Percentiles rank a stretch among this genome's conserved stretches.
Evolutionary conservation across 2,329 filamentous ascomycete genomes (phyloP).

Genomic region (Triangularia setosa): DNA sequence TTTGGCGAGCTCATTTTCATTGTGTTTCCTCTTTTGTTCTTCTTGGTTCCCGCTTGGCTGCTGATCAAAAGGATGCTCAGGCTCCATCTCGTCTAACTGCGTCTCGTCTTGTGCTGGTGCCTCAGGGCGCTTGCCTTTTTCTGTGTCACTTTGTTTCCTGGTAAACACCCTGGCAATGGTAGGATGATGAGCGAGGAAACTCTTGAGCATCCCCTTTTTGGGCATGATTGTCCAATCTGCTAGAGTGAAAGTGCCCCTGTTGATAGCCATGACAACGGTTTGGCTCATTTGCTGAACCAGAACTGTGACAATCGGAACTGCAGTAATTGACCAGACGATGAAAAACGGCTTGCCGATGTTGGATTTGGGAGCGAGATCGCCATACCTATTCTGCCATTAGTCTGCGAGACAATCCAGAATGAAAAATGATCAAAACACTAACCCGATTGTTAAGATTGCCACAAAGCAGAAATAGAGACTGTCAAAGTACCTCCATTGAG

Average conservation of each 20-base stretch:
- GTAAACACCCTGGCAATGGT: not conserved
- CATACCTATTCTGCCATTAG: conserved; percentile 41
- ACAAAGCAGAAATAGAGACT: conserved; percentile 68
- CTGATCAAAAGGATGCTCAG: not conserved
- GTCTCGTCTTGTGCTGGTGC: not conserved
- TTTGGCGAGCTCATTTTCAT: conserved; percentile 45
- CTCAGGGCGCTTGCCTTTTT: not conserved
- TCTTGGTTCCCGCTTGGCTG: not conserved
- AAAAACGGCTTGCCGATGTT: conserved; percentile 67
- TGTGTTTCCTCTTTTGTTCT: not conserved
- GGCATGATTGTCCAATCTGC: conserved; percentile 66
- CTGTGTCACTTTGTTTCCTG: not conserved
- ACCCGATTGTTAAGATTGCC: conserved; percentile 62
- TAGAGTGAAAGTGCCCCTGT: conserved; percentile 55
- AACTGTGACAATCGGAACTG: conserved; percentile 67
- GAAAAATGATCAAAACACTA: not conserved
- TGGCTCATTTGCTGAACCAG: conserved; percentile 61
- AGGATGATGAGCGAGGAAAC: conserved; percentile 37
- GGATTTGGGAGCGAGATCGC: conserved; percentile 59
- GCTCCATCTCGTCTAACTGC: not conserved
- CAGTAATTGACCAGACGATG: conserved; percentile 65
- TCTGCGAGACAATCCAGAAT: not conserved
- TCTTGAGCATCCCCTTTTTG: conserved; percentile 52
- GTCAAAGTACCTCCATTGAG: conserved; percentile 58
- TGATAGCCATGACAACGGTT: conserved; percentile 61